Conservation (phyloP, 2,329 filamentous ascomycete species). For the Hirsutella thompsonii region DNA sequence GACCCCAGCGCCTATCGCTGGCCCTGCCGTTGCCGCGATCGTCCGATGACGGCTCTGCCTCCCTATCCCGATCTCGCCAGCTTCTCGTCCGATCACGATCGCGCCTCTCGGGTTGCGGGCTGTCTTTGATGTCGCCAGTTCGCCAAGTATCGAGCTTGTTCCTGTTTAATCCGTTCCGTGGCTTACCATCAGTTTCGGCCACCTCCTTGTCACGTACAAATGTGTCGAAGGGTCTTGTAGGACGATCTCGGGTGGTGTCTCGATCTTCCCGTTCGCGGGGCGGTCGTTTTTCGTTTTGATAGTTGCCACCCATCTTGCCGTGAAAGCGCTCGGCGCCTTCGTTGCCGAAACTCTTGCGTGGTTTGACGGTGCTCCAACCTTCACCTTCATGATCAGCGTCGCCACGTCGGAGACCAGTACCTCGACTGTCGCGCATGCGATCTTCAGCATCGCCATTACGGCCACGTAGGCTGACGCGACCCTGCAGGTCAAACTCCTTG, state of each 20-base stretch:
- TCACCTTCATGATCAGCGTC: slow-evolving; percentile 49
- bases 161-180: slow-evolving; percentile 52
- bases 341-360: slow-evolving; percentile 59
- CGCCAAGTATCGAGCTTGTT: slow-evolving; percentile 66
- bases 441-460: slow-evolving; percentile 40
- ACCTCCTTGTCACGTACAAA: slow-evolving; percentile 35
- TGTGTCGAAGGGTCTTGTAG: slow-evolving; percentile 35
- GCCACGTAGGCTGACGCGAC: slow-evolving; percentile 45
- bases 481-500: slow-evolving; percentile 38
- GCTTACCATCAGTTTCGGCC: slow-evolving; percentile 38
- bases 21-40: slow-evolving; percentile 44
- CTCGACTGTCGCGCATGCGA: slow-evolving; percentile 33
- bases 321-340: slow-evolving; percentile 62
- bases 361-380: slow-evolving; percentile 63
- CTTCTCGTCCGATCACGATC: slow-evolving; percentile 46
- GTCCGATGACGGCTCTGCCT: slow-evolving; percentile 25
- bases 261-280: slow-evolving; percentile 43
- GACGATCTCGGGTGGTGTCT: slow-evolving; percentile 35
- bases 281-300: slow-evolving; percentile 28
- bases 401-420: slow-evolving; percentile 37
- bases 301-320: slow-evolving; percentile 46
- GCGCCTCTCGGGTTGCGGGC: slow-evolving; percentile 23
- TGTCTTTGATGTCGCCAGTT: slow-evolving; percentile 35
- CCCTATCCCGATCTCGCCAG: slow-evolving; percentile 42
- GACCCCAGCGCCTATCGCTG: slow-evolving; percentile 40